phyloP scores from a whole-genome alignment of 2,329 filamentous ascomycete genomes.

The Sporothrix pallida region DNA sequence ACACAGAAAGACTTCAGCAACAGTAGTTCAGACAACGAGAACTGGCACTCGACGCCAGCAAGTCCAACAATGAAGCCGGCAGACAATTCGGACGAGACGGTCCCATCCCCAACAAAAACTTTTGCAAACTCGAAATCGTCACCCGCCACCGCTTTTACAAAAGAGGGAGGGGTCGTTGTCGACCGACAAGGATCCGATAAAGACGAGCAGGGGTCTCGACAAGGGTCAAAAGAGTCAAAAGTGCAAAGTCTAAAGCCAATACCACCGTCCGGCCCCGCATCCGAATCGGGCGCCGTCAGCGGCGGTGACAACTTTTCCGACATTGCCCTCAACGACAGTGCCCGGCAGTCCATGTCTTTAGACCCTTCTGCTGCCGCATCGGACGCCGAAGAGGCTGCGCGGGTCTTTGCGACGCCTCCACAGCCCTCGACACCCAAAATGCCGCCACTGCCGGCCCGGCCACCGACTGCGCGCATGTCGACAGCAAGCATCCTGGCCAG shows the following conservation, averaged over 20 bases:
- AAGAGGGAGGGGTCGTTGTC: slow-evolving; percentile 17
- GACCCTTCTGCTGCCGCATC: not conserved
- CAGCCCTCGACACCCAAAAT: slow-evolving; percentile 2
- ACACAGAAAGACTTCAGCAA: not conserved
- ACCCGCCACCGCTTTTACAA: slow-evolving; percentile 24
- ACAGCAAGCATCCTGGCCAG: slow-evolving; percentile 3
- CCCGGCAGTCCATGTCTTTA: not conserved
- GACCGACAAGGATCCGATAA: slow-evolving; percentile 26
- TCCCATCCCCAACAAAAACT: not conserved
- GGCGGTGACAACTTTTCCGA: slow-evolving; percentile 25
- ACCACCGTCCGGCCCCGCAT: slow-evolving; percentile 25
- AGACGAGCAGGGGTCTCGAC: slow-evolving; percentile 23
- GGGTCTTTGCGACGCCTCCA: slow-evolving; percentile 19
- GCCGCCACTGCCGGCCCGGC: slow-evolving; percentile 18
- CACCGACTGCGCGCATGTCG: not conserved
- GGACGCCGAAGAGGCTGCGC: slow-evolving; percentile 21
- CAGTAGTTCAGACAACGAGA: slow-evolving; percentile 28
- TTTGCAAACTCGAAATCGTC: not conserved
- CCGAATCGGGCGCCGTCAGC: slow-evolving; percentile 10
- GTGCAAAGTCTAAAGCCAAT: slow-evolving; percentile 1
- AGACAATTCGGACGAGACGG: not conserved
- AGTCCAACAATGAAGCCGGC: slow-evolving; percentile 18
- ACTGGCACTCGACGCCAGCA: slow-evolving; percentile 31
- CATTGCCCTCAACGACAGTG: slow-evolving; percentile 14
- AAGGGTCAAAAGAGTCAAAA: not conserved